Evolutionary conservation across 768 basidiomycete genomes (phyloP), one percentile per base, ranked within the genome.

Genomic region (Thelephora ganbajun): DNA sequence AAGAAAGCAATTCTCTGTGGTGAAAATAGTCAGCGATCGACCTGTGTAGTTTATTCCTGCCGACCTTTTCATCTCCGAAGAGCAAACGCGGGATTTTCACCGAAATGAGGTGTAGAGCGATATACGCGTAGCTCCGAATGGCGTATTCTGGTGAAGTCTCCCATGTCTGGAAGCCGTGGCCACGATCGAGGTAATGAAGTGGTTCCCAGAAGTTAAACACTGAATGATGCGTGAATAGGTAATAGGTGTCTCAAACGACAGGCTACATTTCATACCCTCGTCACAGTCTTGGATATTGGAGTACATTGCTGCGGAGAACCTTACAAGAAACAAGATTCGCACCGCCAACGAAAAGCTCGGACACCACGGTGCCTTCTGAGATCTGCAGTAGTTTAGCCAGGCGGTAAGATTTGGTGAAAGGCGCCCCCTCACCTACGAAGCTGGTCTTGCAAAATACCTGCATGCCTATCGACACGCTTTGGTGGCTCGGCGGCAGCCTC

Each of bases 141-240:
- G 92, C 80, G 59, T 82, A 96, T 46, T 73, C 67, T 11, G 96
- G 92, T 7, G 92, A 86, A 5, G 88, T 77, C 60, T 99, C 96
- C 96, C 96, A 99, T 0, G 96, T 98, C 65, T 98, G 94, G 63
- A 99, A 97, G 6, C 87, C 96, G 51, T 80, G 71, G 20, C 89
- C 90, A 48, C 79, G 68, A 50, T 82, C 77, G 48, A 96, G 70
- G 59, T 92, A 93, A 66, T 99, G 96, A 13, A 99, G 67, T 16
- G 96, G 96, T 59, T 98, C 96, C 90, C 90, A 98, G 64, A 96
- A 99, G 66, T 99, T 99, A 74, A 81, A 99, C 11, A 96, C 96
- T 99, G 20, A 11, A 45, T 14, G 5, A 5, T 5, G n/a, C 12
- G n/a, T 18, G 41, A 20, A n/a, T 13, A n/a, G 23, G 26, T 30